Evolutionary conservation across 139 green algal genomes (phyloP), one percentile per base, ranked within the genome.

Genomic region (Coelastrella sp.): DNA sequence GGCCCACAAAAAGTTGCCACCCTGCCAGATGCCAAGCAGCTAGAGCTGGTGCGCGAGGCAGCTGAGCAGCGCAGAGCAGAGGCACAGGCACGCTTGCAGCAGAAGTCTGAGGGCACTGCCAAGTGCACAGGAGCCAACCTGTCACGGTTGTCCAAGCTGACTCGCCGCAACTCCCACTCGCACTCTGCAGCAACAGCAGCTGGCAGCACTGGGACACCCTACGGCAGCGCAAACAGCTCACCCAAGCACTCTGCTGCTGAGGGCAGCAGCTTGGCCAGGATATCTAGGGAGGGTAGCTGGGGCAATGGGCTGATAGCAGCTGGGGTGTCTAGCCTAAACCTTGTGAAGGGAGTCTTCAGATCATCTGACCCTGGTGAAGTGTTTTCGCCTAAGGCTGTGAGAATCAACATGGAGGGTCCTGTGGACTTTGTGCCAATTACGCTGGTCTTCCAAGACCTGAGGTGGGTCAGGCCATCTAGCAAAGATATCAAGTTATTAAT

Each of bases 371-470:
- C 35, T 19, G 82, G 82, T 8, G 82, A 87, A 49, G 82, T 87
- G 27, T 87, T 87, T 22, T 87, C 82, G 49, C 82, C 82, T 12
- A 68, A 68, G 27, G 63, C 82, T 65, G 27, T 87, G 8, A 59
- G 63, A 24, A 87, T 78, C 17, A 65, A 66, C 56, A 84, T 65
- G 56, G 82, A 78, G 14, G 82, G 82, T 10, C 60, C 27, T 22
- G 57, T 98, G 56, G 89, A 93, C 49, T 97, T 96, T 78, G 79
- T 60, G 12, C 95, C 93, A n/a, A 93, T 97, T 82, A 94, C 95
- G 7, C 90, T 97, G 19, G 92, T 96, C 12, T 96, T 95, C 91
- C 63, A 92, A 27, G 74, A 96, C 58, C 82, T 97, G 17, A 76
- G 82, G 93, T 95, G 86, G 65, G 25, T 70, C 63, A 20, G 35